These are phyloP conservation scores for Toxicodendron radicans DNA, from an alignment of 345 rosid genomes.

Conservation along the genomic window DNA sequence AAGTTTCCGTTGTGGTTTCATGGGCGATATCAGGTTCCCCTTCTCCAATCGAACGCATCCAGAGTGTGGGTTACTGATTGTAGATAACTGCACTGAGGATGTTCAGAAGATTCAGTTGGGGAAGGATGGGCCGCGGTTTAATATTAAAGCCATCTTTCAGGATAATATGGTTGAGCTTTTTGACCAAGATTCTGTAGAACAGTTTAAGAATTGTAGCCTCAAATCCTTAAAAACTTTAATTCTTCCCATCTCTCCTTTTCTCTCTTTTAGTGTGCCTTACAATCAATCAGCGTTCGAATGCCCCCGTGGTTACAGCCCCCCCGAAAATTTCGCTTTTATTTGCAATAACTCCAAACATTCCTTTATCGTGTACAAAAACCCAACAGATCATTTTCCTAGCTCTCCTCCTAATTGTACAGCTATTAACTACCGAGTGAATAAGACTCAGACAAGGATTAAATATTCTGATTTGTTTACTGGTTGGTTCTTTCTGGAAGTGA, in stretches of 20 bases:
- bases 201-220: too few relatives aligned
- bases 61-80: conserved; percentile 28
- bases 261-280: too few relatives aligned
- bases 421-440: conserved; percentile 24
- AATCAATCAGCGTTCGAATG: too few relatives aligned
- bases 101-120: conserved; percentile 33
- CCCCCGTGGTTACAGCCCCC: too few relatives aligned
- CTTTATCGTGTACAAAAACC: background rate
- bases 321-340: too few relatives aligned
- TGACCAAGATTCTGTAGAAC: conserved; percentile 1
- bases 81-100: conserved; percentile 26
- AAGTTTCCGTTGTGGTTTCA: too few relatives aligned
- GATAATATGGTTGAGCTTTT: conserved; percentile 21
- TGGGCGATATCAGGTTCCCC: conserved; percentile 8
- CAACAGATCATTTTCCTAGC: background rate
- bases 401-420: conserved; percentile 26
- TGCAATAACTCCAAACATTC: too few relatives aligned
- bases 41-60: conserved; percentile 5
- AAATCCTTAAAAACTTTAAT: too few relatives aligned
- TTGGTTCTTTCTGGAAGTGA: conserved; percentile 20
- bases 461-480: conserved; percentile 11
- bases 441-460: background rate
- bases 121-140: conserved; percentile 26
- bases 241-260: too few relatives aligned
- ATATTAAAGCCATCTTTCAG: conserved; percentile 28